Percentiles rank a stretch among this genome's conserved stretches.
Conservation (phyloP, 2,329 filamentous ascomycete species). For the Trichoderma sp. region DNA sequence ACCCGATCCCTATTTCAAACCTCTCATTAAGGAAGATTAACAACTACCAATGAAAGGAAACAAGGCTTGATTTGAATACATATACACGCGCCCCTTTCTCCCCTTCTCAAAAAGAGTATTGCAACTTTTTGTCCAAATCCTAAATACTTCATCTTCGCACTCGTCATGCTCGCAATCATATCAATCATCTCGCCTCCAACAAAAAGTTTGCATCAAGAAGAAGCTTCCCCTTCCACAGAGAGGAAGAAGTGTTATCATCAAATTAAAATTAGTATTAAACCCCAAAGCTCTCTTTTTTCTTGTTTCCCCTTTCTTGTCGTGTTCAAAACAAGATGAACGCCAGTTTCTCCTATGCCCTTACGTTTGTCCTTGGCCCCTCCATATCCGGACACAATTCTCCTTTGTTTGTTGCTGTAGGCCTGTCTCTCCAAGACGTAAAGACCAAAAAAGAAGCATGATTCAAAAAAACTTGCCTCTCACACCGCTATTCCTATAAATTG, state of each 20-base stretch:
- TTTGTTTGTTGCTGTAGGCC: neutral
- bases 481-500: neutral
- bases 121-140: neutral
- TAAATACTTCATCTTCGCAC: neutral
- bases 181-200: neutral
- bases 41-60: neutral
- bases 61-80: neutral
- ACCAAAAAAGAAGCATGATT: neutral
- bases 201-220: neutral
- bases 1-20: neutral
- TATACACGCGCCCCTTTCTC: neutral
- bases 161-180: neutral
- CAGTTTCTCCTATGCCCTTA: neutral
- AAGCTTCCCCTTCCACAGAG: neutral
- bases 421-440: neutral
- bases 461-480: neutral
- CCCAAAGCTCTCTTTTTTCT: neutral
- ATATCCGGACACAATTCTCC: neutral
- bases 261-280: constrained; percentile 18
- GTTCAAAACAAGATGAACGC: neutral
- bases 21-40: neutral
- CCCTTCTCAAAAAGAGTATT: neutral
- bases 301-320: neutral
- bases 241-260: neutral
- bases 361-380: too few relatives aligned